Evolutionary conservation across 164 flowering plant genomes (phyloP), one percentile per base, ranked within the genome.

Genomic region (Echeveria elegans): DNA sequence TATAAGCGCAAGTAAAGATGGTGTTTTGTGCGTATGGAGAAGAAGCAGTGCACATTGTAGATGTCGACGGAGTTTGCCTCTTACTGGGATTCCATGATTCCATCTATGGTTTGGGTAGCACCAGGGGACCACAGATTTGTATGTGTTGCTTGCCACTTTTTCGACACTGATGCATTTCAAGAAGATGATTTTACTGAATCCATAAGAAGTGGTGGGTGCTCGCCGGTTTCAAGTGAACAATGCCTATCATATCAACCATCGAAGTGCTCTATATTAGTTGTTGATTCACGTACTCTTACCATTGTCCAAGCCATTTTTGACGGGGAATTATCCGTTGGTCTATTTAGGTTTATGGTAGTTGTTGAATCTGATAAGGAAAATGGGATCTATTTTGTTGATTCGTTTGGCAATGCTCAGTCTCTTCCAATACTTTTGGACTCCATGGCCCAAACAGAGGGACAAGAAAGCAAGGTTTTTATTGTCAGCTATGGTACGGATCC

Each of bases 11-110:
- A 89, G 97, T 76, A 75, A 79, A 63, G 99, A 95, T 81, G 96
- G 97, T 67, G 85, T 92, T 50, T 69, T 95, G 78, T 95, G 99
- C 67, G 76, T 90, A 6, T 95, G 99, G 99, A 92, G 94, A 77
- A 85, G 97, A 77, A 78, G 76, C 37, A 89, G 89, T 72, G 97
- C 97, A 16, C 92, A 88, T 72, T 95, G 99, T 68, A 76, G 85
- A 68, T 82, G 89, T 15, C 84, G 97, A 70, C 82, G 96, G 75
- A 92, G 82, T 75, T 45, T 95, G 72, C 96, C 96, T 0, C 86
- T 94, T 37, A 90, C 94, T 97, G n/a, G n/a, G n/a, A n/a, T n/a
- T 83, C 77, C 1, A 97, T 97, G 10, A 85, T 77, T 69, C 99
- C 99, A 11, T 80, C 78, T 6, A 66, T 77, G 31, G 50, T 92